Evolutionary conservation across 352 stramenopile genomes (phyloP), one percentile per base, ranked within the genome.

Genomic region (Pythium monospermum): DNA sequence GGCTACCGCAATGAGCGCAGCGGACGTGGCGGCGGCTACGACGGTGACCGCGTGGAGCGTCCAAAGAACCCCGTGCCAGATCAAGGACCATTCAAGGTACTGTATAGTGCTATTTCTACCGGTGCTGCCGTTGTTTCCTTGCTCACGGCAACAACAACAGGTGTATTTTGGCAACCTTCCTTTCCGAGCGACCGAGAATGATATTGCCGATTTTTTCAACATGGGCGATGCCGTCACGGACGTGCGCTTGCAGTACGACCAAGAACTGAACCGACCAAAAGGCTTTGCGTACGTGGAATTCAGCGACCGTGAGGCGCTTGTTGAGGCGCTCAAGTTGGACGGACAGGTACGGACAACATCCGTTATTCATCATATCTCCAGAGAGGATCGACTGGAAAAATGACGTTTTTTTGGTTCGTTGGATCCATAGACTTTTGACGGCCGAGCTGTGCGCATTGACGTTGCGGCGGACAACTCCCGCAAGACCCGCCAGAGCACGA

Each of bases 231-330:
- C 71, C 15, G 79, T 94, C 48, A 59, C 43, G 23, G 76, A 94
- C 57, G 82, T 95, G 22, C 81, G 72, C 35, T 71, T 92, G 56
- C 77, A 71, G 27, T 59, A 68, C n/a, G 81, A 95, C 50, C 66
- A 54, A 23, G 66, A 84, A 18, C 59, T 58, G n/a, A 69, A 87
- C 54, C 76, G 78, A 15, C 71, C 77, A 18, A 90, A 88, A 64
- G 85, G 85, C 38, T 89, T 90, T 57, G 85, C 83, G 15, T 95
- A 93, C 65, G 79, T 95, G 7, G 83, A 94, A 59, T 94, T 94
- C 49, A 54, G 54, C 11, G 64, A 76, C 26, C 83, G 76, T 39
- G 75, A 94, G 26, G 58, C 68, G 36, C 78, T 94, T 4, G 64
- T 89, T 21, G 40, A 67, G 36, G 81, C 85, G 10, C 67, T 95